Conservation (phyloP, 805 yeast species). For the Starmerella sirachaensis region DNA sequence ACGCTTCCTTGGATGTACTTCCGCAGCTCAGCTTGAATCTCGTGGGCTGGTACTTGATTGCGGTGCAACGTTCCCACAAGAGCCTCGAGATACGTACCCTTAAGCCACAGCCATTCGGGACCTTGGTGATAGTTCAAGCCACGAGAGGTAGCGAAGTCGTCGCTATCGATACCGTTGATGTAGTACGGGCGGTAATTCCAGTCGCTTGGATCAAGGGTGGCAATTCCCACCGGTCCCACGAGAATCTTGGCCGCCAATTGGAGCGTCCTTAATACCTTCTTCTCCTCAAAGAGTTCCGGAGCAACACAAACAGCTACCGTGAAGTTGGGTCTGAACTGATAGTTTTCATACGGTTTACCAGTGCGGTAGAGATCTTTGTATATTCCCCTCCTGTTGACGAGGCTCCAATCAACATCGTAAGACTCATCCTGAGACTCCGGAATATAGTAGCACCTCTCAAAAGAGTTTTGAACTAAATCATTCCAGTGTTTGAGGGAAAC, state of each 20-base stretch:
- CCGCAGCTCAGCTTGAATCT: conserved; percentile 44
- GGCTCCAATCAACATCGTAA: conserved; percentile 47
- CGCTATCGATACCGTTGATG: conserved; percentile 63
- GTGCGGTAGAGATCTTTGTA: conserved; percentile 76
- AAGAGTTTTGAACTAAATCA: conserved; percentile 49
- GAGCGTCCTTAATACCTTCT: conserved; percentile 52
- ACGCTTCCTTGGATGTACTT: conserved; percentile 52
- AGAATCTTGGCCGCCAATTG: conserved; percentile 57
- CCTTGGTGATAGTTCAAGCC: conserved; percentile 98
- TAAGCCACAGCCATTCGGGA: conserved; percentile 96
- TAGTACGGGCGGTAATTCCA: conserved; percentile 86
- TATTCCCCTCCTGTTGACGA: conserved; percentile 83
- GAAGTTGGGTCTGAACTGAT: conserved; percentile 84
- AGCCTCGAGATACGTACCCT: conserved; percentile 81
- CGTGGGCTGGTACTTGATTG: conserved; percentile 25
- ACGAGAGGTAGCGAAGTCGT: conserved; percentile 83
- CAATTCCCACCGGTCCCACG: conserved; percentile 85
- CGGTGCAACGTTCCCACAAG: conserved; percentile 41
- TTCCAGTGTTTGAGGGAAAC: conserved; percentile 65
- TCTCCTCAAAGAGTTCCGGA: conserved; percentile 69
- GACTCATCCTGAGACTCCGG: conserved; percentile 48
- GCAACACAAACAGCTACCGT: conserved; percentile 91
- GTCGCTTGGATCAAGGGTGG: conserved; percentile 86
- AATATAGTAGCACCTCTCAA: conserved; percentile 67
- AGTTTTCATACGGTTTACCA: conserved; percentile 85